Conservation (phyloP, 768 basidiomycete genomes). For the Pulveroboletus sp. region DNA sequence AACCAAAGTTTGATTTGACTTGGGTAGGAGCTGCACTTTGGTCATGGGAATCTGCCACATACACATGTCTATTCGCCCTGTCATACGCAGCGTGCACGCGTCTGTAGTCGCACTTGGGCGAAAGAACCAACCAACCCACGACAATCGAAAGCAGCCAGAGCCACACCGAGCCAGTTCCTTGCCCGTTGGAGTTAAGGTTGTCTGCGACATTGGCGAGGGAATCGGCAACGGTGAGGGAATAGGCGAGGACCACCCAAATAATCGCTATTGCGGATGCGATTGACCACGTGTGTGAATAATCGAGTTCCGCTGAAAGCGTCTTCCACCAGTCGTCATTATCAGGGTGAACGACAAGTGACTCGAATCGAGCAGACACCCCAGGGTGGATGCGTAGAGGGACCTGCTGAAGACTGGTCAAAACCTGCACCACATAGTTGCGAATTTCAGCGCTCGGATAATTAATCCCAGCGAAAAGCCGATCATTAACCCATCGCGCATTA, state of each 20-base stretch:
- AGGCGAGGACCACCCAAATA: constrained; percentile 42
- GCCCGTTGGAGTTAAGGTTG: constrained; percentile 31
- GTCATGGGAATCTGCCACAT: background rate
- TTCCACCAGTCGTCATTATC: constrained; percentile 43
- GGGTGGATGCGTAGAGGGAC: constrained; percentile 33
- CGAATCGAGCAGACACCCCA: constrained; percentile 24
- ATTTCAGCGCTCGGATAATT: constrained; percentile 18
- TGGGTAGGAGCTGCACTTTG: background rate
- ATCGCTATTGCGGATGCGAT: constrained; percentile 38
- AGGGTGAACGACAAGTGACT: constrained; percentile 40
- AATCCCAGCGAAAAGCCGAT: constrained; percentile 27
- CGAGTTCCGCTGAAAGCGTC: constrained; percentile 28
- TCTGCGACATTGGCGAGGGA: constrained; percentile 14
- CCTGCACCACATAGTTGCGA: constrained; percentile 24
- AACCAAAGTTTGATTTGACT: constrained; percentile 5
- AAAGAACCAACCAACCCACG: constrained; percentile 38
- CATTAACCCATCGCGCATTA: constrained; percentile 40
- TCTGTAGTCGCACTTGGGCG: constrained; percentile 35
- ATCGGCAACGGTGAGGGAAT: constrained; percentile 20
- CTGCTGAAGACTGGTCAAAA: constrained; percentile 41
- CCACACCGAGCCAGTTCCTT: constrained; percentile 39
- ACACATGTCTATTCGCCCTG: constrained; percentile 2
- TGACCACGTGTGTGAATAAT: constrained; percentile 39
- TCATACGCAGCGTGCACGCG: constrained; percentile 23
- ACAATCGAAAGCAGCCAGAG: constrained; percentile 41